Evolutionary conservation across 1,284 basidiomycete species (phyloP), one percentile per base, ranked within the genome.

Genomic region (Phylloboletellus chloephorus): DNA sequence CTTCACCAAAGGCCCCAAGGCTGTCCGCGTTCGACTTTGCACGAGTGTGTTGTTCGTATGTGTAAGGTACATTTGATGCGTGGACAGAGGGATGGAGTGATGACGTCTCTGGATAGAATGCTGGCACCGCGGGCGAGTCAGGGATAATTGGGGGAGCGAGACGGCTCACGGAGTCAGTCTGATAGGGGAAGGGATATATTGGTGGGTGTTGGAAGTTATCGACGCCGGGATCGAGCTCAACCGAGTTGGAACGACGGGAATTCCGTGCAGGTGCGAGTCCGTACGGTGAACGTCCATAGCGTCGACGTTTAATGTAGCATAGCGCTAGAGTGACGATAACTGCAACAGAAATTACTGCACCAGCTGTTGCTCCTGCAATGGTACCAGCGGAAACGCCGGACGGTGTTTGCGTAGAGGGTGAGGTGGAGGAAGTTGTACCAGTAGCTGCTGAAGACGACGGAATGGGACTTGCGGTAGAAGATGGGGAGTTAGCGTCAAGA

Each of bases 301-400:
- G 62, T 37, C 60, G 64, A 47, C 63, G 72, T 39, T 66, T 67
- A 9, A 57, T 36, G 32, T 73, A 57, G 58, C 68, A 74, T 25
- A 48, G 20, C 13, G 66, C 69, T n/a, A 81, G 57, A 1, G 72
- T 68, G 28, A 74, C 60, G 15, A 71, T 52, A n/a, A 69, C 64
- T 20, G 73, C 68, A 11, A 80, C 52, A 44, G 74, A 76, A 20
- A 80, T 53, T 19, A 81, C 49, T 21, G 63, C 71, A 19, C 77
- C 81, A n/a, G 77, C 65, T n/a, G 77, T 73, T 15, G 68, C 73
- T 16, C 76, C 79, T 7, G 70, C 74, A 33, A 84, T 73, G 21
- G 72, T 68, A 15, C 69, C 73, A 2, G 67, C 65, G 7, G 74
- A 64, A 29, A 65, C 50, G 12, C 53, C 47, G 2, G 56, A 37